These are phyloP conservation scores for Penicillium polonicum DNA, from an alignment of 2,329 filamentous ascomycete species.

Conservation along the genomic window DNA sequence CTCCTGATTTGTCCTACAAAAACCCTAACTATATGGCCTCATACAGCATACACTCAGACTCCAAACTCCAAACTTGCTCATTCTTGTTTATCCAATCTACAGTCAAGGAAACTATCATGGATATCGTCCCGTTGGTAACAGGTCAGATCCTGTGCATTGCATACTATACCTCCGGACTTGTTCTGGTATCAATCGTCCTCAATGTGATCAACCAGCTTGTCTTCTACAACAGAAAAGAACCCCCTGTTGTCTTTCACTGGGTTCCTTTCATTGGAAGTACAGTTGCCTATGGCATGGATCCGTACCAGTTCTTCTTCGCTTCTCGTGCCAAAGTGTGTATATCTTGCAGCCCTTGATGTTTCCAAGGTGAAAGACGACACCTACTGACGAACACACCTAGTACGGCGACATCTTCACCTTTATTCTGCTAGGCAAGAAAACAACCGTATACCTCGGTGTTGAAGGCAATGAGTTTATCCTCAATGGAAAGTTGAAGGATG, in stretches of 20 bases:
- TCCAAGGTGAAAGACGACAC: neutral
- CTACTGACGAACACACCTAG: slow-evolving; percentile 45
- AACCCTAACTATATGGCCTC: slow-evolving; percentile 6
- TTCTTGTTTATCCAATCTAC: neutral
- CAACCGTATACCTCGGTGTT: slow-evolving; percentile 78
- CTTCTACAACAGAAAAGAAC: slow-evolving; percentile 73
- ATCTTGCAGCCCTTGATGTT: neutral
- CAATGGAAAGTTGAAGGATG: slow-evolving; percentile 86
- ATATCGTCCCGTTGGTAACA: slow-evolving; percentile 14
- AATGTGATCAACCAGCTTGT: slow-evolving; percentile 76
- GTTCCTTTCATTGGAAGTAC: slow-evolving; percentile 58
- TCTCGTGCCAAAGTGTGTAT: slow-evolving; percentile 67
- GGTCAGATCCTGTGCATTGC: slow-evolving; percentile 16
- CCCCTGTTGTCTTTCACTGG: slow-evolving; percentile 77
- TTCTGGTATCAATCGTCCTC: slow-evolving; percentile 59
- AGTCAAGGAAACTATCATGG: slow-evolving; percentile 10
- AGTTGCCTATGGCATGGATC: slow-evolving; percentile 51
- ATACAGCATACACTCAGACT: neutral
- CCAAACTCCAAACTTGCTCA: neutral
- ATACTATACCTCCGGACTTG: slow-evolving; percentile 40
- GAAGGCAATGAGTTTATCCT: slow-evolving; percentile 89
- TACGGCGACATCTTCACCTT: slow-evolving; percentile 92
- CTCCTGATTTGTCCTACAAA: slow-evolving; percentile 20
- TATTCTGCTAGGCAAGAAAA: slow-evolving; percentile 81
- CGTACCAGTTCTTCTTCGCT: slow-evolving; percentile 76